Percentiles rank a stretch among this genome's conserved stretches.
phyloP scores from a whole-genome alignment of 1,139 yeast genomes.

The Sugiyamaella xylanicola region DNA sequence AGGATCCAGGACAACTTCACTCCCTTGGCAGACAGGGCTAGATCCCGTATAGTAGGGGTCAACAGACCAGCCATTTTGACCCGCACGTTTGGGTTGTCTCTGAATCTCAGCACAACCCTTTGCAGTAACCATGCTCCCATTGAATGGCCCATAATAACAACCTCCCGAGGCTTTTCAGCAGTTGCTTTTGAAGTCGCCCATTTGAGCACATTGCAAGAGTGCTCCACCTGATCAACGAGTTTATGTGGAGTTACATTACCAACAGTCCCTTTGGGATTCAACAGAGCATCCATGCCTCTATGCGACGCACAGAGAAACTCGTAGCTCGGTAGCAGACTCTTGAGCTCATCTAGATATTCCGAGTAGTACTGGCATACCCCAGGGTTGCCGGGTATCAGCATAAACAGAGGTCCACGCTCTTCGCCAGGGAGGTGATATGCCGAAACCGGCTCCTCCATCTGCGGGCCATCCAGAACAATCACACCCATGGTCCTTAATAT shows the following conservation, averaged over 20 bases:
- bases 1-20: slow-evolving; percentile 41
- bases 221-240: slow-evolving; percentile 55
- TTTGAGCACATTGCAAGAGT: slow-evolving; percentile 28
- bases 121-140: slow-evolving; percentile 63
- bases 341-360: slow-evolving; percentile 52
- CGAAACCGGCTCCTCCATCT: slow-evolving; percentile 13
- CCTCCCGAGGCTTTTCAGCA: slow-evolving; percentile 37
- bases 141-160: slow-evolving; percentile 61
- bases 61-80: slow-evolving; percentile 55
- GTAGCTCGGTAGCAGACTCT: slow-evolving; percentile 47
- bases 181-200: slow-evolving; percentile 16
- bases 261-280: slow-evolving; percentile 27
- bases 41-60: slow-evolving; percentile 65
- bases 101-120: slow-evolving; percentile 45
- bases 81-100: slow-evolving; percentile 25
- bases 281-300: slow-evolving; percentile 47
- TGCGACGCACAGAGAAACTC: slow-evolving; percentile 60
- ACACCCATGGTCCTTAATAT: slow-evolving; percentile 13
- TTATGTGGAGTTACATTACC: slow-evolving; percentile 38
- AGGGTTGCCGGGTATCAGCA: slow-evolving; percentile 71
- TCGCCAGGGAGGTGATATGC: slow-evolving; percentile 14
- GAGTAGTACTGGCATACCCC: slow-evolving; percentile 62
- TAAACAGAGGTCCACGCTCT: slow-evolving; percentile 43
- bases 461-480: slow-evolving; percentile 8
- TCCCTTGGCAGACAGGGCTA: slow-evolving; percentile 57